A percentile compares a stretch with the other conserved stretches of the same genome.
phyloP scores from a whole-genome alignment of 1,284 basidiomycete genomes.

The Heterobasidion parviporum region DNA sequence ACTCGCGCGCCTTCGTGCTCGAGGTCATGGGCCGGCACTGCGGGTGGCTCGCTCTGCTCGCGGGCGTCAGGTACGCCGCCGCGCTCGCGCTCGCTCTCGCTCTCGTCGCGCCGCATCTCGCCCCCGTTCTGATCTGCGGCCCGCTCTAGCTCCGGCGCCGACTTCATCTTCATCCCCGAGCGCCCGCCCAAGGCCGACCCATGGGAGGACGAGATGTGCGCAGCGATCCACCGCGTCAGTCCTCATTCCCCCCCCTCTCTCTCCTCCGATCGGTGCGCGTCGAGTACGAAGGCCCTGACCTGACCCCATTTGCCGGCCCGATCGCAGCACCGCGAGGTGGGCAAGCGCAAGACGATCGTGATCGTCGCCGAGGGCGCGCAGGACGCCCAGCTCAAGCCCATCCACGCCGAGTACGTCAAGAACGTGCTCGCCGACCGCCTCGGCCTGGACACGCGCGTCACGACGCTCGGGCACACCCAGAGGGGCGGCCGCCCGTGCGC shows the following conservation, averaged over 20 bases:
- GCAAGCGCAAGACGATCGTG: conserved; percentile 97
- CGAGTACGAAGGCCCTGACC: background rate
- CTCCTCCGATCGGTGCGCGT: background rate
- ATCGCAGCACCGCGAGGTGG: conserved; percentile 76
- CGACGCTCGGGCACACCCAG: conserved; percentile 97
- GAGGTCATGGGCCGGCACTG: conserved; percentile 99
- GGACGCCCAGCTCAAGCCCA: conserved; percentile 83
- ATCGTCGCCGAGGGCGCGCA: conserved; percentile 96
- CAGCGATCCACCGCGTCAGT: conserved; percentile 69
- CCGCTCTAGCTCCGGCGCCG: conserved; percentile 72
- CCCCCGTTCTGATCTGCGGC: background rate
- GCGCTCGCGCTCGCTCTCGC: background rate
- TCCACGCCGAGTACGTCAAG: conserved; percentile 87
- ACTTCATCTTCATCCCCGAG: conserved; percentile 97
- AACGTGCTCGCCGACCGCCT: conserved; percentile 81
- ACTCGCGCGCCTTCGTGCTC: conserved; percentile 96
- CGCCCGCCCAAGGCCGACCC: conserved; percentile 70
- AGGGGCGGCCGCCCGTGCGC: conserved; percentile 92
- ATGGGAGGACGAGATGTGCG: conserved; percentile 93
- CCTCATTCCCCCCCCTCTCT: background rate
- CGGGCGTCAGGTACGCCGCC: conserved; percentile 69
- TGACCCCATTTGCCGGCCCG: background rate
- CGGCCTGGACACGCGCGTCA: conserved; percentile 92
- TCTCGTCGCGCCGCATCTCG: background rate
- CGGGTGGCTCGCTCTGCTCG: conserved; percentile 93